Evolutionary conservation across 306 rosid genomes (phyloP).

Genomic region (Castanea crenata): DNA sequence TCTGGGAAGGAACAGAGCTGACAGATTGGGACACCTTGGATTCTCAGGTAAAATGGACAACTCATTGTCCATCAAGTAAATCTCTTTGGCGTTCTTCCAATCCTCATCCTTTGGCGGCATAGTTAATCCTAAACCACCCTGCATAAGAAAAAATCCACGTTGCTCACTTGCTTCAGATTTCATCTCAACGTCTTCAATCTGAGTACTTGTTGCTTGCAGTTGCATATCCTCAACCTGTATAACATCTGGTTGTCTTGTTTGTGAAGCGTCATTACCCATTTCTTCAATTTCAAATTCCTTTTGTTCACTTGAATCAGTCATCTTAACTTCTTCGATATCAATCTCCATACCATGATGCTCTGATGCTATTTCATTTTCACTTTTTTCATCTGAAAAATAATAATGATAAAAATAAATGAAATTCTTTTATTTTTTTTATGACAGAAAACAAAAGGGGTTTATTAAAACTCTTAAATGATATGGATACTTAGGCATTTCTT

Average conservation of each 20-base stretch:
- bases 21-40: background rate
- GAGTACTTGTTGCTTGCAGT: no score
- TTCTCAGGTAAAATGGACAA: background rate
- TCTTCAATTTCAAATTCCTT: background rate
- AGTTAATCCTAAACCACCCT: background rate
- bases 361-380: background rate
- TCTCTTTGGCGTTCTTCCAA: background rate
- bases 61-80: background rate
- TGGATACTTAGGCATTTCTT: no score
- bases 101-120: background rate
- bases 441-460: no score
- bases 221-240: background rate
- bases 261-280: background rate
- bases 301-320: background rate
- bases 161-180: background rate
- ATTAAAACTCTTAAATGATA: no score
- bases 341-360: background rate
- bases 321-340: background rate
- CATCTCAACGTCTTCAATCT: no score
- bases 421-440: no score
- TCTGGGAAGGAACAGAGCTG: background rate
- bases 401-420: no score
- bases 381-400: background rate
- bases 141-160: background rate
- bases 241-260: background rate